Base-by-base conservation (phyloP, 129 eudicot genomes). In the Tagetes erecta region DNA sequence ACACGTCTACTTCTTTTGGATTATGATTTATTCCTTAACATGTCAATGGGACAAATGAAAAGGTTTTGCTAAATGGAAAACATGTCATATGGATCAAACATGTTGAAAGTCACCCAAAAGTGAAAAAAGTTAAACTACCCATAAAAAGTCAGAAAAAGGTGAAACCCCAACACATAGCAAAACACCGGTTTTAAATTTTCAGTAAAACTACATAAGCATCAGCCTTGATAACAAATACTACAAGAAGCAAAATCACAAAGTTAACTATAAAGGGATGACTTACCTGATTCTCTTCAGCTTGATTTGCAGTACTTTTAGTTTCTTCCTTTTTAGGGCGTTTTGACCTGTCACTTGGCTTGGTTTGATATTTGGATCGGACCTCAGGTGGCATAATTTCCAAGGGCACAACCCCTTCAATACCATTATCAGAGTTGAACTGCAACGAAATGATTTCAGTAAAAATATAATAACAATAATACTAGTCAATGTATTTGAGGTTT, bases 381-480 rank as follows among this genome's bases (percentile, higher is more conserved):
- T 90, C 98, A 64, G 87, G 75, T 49, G 98, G 92, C 86, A 93
- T 76, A 64, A 93, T 87, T 83, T 93, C 98, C 55, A 80, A 66
- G 47, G 98, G 98, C 55, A 93, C 98, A 63, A 93, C 98, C 57
- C 98, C 98, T 76, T 93, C 98, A 36, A 93, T 84, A 13, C 98
- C 98, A 80, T 82, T 88, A 73, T 93, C 98, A 20, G 98, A 20
- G 27, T 20, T 87, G 52, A 93, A 93, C 98, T 93, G 85, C 77
- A 79, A 55, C 1, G 47, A 52, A 74, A 31, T 33, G 13, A 68
- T 53, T 36, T 36, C 2, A 50, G 1, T 30, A 39, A 3, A 59
- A 58, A 75, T 47, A 47, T 47, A 47, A 47, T 46, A 46, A 46
- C 13, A 47, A 53, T 35, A 58, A 12, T 40, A 2, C 35, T 11